Conservation (phyloP, 352 stramenopile genomes). For the Pythium angustatum region DNA sequence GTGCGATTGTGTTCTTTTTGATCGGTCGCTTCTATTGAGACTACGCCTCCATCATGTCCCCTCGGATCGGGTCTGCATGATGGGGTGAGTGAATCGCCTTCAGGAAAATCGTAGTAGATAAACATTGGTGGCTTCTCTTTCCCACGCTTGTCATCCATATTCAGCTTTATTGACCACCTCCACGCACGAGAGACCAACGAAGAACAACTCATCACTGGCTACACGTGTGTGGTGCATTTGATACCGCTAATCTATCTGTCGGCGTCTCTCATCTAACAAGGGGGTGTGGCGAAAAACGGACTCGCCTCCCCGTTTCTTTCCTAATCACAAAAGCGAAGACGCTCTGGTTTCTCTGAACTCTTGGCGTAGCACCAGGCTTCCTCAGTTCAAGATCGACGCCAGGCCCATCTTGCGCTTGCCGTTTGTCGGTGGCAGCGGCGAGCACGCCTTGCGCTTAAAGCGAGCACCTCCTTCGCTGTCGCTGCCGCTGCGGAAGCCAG, state of each 20-base stretch:
- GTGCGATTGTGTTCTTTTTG: conserved; percentile 90
- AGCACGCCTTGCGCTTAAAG: conserved; percentile 71
- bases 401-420: conserved; percentile 90
- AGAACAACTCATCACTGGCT: neutral
- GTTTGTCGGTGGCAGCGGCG: conserved; percentile 40
- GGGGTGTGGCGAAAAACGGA: neutral
- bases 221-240: too few species aligned
- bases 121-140: too few species aligned
- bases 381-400: conserved; percentile 87
- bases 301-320: neutral
- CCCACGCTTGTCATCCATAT: too few species aligned
- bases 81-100: too few species aligned
- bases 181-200: neutral
- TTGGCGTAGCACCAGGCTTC: too few species aligned
- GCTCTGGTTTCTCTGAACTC: too few species aligned
- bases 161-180: too few species aligned
- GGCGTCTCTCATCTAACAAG: conserved; percentile 9
- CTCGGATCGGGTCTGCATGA: too few species aligned
- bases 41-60: neutral
- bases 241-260: conserved; percentile 26
- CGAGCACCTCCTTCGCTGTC: conserved; percentile 29
- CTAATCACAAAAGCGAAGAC: conserved; percentile 19
- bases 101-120: too few species aligned
- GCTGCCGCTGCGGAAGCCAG: conserved; percentile 26
- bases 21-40: conserved; percentile 81